phyloP scores from a whole-genome alignment of 164 flowering plant species.

The Taxillus chinensis region DNA sequence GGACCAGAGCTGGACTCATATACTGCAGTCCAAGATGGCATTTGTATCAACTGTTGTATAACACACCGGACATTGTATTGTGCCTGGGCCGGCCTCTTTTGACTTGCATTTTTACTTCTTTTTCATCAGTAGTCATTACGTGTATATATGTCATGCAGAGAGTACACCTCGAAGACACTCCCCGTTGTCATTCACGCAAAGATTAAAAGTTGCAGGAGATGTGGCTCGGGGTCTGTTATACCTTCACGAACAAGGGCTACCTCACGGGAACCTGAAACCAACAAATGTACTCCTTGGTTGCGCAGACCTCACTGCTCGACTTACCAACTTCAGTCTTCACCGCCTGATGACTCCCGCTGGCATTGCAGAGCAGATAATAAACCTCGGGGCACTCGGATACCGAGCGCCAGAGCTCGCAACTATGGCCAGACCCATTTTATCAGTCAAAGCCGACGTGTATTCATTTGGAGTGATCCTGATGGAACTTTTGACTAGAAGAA shows the following conservation, averaged over 20 bases:
- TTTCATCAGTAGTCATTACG: background rate
- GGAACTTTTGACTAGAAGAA: constrained; percentile 85
- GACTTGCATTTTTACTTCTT: background rate
- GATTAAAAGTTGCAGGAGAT: constrained; percentile 75
- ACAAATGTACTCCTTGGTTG: constrained; percentile 66
- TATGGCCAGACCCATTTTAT: constrained; percentile 54
- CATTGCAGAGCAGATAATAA: constrained; percentile 74
- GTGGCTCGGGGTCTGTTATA: constrained; percentile 59
- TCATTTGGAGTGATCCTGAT: constrained; percentile 86
- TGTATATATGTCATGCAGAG: constrained; percentile 34
- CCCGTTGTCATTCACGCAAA: constrained; percentile 57
- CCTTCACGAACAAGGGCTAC: constrained; percentile 79
- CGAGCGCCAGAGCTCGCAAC: constrained; percentile 76
- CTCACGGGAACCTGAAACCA: constrained; percentile 92
- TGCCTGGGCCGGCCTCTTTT: background rate
- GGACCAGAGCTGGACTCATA: too few relatives aligned
- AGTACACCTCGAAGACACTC: constrained; percentile 75
- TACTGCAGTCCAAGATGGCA: too few relatives aligned
- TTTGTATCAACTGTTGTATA: too few relatives aligned
- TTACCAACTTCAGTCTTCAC: constrained; percentile 80
- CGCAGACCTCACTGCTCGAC: constrained; percentile 43
- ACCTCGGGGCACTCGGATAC: constrained; percentile 81
- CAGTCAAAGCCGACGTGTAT: constrained; percentile 83
- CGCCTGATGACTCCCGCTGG: constrained; percentile 89
- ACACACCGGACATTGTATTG: too few relatives aligned